Conservation (phyloP, 495 filamentous ascomycete genomes). For the Annulohypoxylon maeteangense region DNA sequence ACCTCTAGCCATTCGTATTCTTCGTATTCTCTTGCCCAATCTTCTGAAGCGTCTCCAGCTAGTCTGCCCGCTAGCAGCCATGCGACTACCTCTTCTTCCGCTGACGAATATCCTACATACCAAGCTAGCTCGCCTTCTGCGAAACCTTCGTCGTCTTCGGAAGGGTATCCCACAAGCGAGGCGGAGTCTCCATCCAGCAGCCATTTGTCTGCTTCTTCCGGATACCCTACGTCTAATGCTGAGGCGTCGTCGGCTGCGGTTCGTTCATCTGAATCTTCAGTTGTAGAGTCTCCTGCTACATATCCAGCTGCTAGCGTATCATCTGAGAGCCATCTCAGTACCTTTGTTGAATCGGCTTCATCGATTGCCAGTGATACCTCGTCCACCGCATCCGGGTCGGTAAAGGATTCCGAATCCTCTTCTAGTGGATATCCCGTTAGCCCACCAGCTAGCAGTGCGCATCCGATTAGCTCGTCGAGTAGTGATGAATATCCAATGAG, state of each 20-base stretch:
- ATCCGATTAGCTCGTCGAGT: background rate
- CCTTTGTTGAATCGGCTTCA: background rate
- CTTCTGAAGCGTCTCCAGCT: constrained; percentile 16
- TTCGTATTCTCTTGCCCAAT: background rate
- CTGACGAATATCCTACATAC: constrained; percentile 23
- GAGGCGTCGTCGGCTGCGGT: constrained; percentile 9
- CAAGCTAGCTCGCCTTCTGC: constrained; percentile 14
- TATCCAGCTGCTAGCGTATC: constrained; percentile 17
- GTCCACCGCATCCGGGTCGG: constrained; percentile 5
- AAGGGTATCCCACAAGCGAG: constrained; percentile 4
- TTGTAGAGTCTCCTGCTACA: constrained; percentile 8
- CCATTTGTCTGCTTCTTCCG: background rate
- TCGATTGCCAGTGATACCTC: constrained; percentile 10
- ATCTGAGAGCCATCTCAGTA: constrained; percentile 12
- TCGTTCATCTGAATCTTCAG: constrained; percentile 16
- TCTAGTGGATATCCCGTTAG: background rate
- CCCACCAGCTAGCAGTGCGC: background rate
- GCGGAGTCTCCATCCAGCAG: constrained; percentile 8
- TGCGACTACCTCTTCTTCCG: constrained; percentile 23
- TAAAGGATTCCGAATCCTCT: background rate
- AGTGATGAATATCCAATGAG: constrained; percentile 29
- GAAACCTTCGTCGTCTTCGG: constrained; percentile 10
- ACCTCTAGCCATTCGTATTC: background rate
- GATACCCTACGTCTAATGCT: constrained; percentile 12
- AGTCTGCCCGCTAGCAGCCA: constrained; percentile 15